A percentile compares a stretch with the other conserved stretches of the same genome.
phyloP scores from a whole-genome alignment of 345 rosid genomes.

The Aquilaria yunnanensis region DNA sequence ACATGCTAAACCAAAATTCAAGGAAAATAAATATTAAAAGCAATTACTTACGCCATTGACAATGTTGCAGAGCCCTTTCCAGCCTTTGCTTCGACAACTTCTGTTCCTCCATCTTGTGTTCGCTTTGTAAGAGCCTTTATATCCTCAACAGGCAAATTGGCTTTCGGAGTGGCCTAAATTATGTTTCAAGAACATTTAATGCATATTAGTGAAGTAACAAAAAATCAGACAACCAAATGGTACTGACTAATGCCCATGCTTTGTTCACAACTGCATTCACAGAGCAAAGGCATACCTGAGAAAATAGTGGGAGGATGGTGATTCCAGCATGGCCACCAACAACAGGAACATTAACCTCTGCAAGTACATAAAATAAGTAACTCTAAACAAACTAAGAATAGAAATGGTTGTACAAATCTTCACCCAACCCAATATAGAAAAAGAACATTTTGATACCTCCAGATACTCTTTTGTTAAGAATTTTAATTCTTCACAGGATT shows the following conservation, averaged over 20 bases:
- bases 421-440: background rate
- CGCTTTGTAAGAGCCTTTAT: conserved; percentile 71
- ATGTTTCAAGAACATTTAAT: too few relatives aligned
- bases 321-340: conserved; percentile 80
- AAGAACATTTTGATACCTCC: background rate
- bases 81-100: conserved; percentile 89
- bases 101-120: conserved; percentile 91
- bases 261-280: too few relatives aligned
- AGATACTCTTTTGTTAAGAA: background rate
- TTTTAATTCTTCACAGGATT: too few relatives aligned
- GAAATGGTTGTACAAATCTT: background rate
- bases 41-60: conserved; percentile 80
- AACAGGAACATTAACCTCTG: conserved; percentile 67
- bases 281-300: conserved; percentile 29
- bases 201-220: background rate
- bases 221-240: conserved; percentile 7
- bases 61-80: conserved; percentile 90
- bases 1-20: too few relatives aligned
- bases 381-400: conserved; percentile 4
- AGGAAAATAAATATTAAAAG: background rate
- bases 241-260: too few relatives aligned
- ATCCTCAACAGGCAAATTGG: conserved; percentile 54
- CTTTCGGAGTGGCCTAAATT: conserved; percentile 69
- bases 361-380: conserved; percentile 8
- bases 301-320: conserved; percentile 67